Base-by-base conservation (phyloP, 2,329 filamentous ascomycete genomes). In the Periglandula ipomoeae region DNA sequence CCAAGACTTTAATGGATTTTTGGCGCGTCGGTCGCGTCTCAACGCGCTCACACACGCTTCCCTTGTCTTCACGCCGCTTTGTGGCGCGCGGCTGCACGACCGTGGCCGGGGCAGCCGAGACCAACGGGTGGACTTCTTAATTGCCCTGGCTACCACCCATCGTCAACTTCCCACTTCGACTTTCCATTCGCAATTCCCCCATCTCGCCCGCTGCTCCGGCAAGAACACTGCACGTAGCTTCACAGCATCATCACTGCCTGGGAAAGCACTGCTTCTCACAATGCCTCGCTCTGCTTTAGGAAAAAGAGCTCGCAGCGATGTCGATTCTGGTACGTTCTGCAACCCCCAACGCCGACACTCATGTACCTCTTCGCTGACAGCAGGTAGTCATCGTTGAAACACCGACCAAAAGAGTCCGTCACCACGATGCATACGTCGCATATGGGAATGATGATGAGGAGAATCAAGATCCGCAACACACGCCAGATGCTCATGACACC, bases 381-480 rank as follows among this genome's bases (percentile, higher is more conserved):
- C 50, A 55, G 47, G 44, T 42, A 62, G 62, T 55, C 48, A 23
- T 50, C 35, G 44, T 53, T 46, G 60, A 63, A 46, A 61, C 61
- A 30, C 70, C 73, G 38, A 57, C 65, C 37, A 80, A 79, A 55
- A 67, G 72, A 54, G 65, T 69, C 45, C 70, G 74, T 53, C 69
- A 71, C 34, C 52, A 70, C 65, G 50, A 69, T 64, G 53, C 68
- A 59, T 54, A 64, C 60, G 53, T 59, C n/a, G 44, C 61, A 41
- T 72, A 78, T 58, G 81, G 77, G 58, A 81, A 44, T 8, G 44
- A 50, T 46, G 45, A 84, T 56, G 79, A 86, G 56, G 85, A 89
- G 65, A 86, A 88, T 55, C 70, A 77, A 53, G 81, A 85, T 40
- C 63, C 66, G 3, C 47, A 45, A 32, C 32, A 27, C 30, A 38